Conservation (phyloP, 768 basidiomycete species). For the Suillus clintonianus region DNA sequence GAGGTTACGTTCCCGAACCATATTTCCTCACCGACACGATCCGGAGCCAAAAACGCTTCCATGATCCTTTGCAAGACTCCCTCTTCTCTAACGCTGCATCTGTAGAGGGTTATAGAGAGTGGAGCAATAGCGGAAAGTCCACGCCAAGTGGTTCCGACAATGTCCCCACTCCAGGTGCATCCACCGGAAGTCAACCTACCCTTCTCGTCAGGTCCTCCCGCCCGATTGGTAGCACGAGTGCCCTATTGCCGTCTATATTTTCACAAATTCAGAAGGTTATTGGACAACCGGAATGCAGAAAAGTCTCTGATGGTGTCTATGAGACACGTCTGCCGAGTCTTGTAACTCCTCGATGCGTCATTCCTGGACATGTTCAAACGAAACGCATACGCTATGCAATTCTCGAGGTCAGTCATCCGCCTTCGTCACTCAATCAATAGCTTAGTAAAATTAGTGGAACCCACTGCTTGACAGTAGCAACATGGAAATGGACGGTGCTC, state of each 20-base stretch:
- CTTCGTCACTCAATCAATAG: background rate
- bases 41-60: conserved; percentile 81
- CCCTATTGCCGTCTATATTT: conserved; percentile 32
- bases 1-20: conserved; percentile 84
- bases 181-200: conserved; percentile 34
- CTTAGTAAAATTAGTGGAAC: conserved; percentile 60
- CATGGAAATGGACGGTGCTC: conserved; percentile 74
- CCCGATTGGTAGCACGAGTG: conserved; percentile 54
- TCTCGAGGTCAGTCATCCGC: conserved; percentile 57
- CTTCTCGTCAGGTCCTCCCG: conserved; percentile 68
- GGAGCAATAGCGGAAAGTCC: conserved; percentile 67
- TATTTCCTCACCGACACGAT: conserved; percentile 86
- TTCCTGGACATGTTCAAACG: conserved; percentile 57
- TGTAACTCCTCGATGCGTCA: conserved; percentile 72
- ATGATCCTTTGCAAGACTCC: conserved; percentile 87
- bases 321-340: conserved; percentile 75
- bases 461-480: conserved; percentile 89
- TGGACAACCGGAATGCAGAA: conserved; percentile 40
- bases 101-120: conserved; percentile 77
- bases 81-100: conserved; percentile 80
- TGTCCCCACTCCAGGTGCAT: conserved; percentile 10
- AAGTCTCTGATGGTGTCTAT: conserved; percentile 63
- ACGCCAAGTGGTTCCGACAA: conserved; percentile 38
- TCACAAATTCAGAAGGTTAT: conserved; percentile 10
- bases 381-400: conserved; percentile 87